Evolutionary conservation across 2,329 filamentous ascomycete species (phyloP).

Genomic region (Botrytis hyacinthi): DNA sequence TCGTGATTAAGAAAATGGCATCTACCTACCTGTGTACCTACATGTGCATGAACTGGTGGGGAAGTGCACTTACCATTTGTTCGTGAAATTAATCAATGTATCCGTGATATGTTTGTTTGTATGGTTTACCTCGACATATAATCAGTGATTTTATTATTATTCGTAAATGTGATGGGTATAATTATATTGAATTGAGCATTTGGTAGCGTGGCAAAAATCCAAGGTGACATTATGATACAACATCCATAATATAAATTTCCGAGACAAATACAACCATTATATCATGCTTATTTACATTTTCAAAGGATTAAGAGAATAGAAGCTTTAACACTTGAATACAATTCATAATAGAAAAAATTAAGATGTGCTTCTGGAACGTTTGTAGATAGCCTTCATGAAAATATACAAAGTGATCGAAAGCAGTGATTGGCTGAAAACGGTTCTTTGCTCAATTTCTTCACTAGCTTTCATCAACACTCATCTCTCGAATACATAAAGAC

Average conservation of each 20-base stretch:
- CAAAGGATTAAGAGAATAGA: background rate
- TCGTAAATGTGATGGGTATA: background rate
- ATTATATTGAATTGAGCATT: background rate
- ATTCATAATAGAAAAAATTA: background rate
- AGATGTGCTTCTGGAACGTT: constrained; percentile 7
- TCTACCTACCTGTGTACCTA: background rate
- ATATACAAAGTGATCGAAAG: constrained; percentile 27
- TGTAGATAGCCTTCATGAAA: constrained; percentile 11
- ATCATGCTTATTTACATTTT: background rate
- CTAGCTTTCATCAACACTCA: constrained; percentile 21
- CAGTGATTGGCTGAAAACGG: constrained; percentile 38
- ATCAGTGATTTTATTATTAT: constrained; percentile 4
- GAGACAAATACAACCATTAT: background rate
- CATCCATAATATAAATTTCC: background rate
- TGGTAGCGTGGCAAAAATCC: background rate
- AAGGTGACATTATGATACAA: background rate
- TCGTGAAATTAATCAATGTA: constrained; percentile 10
- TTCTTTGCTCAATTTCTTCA: constrained; percentile 29
- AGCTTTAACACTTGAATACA: background rate
- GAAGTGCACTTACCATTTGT: constrained; percentile 28
- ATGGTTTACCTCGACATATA: constrained; percentile 29
- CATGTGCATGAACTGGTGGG: constrained; percentile 37
- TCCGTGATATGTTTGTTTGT: constrained; percentile 30
- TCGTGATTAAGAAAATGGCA: background rate
- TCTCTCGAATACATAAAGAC: constrained; percentile 37